Evolutionary conservation across 495 filamentous ascomycete species (phyloP).

Genomic region (Bombardia bombarda): DNA sequence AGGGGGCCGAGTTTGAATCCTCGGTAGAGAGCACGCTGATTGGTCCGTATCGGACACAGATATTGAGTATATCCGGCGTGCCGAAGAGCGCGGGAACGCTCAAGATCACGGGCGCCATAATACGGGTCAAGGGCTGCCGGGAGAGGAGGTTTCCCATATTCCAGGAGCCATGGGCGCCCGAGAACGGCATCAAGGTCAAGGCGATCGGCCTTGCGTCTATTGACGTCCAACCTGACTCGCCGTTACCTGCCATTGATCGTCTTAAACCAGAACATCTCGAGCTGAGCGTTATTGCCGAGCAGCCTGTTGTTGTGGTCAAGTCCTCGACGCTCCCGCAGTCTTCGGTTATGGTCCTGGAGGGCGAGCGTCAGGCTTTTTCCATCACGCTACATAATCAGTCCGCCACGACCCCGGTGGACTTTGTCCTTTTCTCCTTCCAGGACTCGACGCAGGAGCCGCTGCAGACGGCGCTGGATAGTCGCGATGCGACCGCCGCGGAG

Average conservation of each 20-base stretch:
- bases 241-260: slow-evolving; percentile 22
- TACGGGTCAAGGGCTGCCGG: slow-evolving; percentile 73
- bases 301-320: slow-evolving; percentile 69
- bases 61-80: slow-evolving; percentile 61
- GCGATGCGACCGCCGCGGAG: slow-evolving; percentile 67
- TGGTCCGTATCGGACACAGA: slow-evolving; percentile 72
- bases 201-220: slow-evolving; percentile 58
- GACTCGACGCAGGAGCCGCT: slow-evolving; percentile 76
- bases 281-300: slow-evolving; percentile 65
- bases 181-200: slow-evolving; percentile 66
- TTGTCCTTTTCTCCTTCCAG: slow-evolving; percentile 78
- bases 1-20: slow-evolving; percentile 62
- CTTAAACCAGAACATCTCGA: slow-evolving; percentile 42
- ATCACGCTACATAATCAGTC: slow-evolving; percentile 78
- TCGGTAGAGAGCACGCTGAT: slow-evolving; percentile 57
- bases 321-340: slow-evolving; percentile 74
- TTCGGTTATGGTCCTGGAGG: slow-evolving; percentile 85
- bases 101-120: slow-evolving; percentile 67
- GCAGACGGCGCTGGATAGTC: slow-evolving; percentile 64
- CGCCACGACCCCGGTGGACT: slow-evolving; percentile 60
- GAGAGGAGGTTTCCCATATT: slow-evolving; percentile 82
- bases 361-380: slow-evolving; percentile 67
- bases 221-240: slow-evolving; percentile 27
- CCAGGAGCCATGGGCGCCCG: slow-evolving; percentile 62
- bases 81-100: slow-evolving; percentile 58